A percentile compares a stretch with the other conserved stretches of the same genome.
phyloP scores from a whole-genome alignment of 2,329 filamentous ascomycete species.

The Hirsutella rhossiliensis region DNA sequence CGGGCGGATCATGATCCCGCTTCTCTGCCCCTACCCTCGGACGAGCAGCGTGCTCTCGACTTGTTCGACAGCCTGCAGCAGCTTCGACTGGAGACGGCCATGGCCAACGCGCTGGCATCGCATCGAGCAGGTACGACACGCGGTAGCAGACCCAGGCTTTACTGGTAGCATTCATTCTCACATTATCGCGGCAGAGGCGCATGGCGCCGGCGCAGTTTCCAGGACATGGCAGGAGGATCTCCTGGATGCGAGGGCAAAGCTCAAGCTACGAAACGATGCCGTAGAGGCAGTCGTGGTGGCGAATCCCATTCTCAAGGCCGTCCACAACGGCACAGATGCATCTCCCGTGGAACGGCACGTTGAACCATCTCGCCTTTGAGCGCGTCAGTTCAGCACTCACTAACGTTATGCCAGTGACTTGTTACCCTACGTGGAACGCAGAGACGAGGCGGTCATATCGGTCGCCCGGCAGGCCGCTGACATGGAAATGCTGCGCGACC shows the following conservation, averaged over 20 bases:
- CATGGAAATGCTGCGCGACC: constrained; percentile 35
- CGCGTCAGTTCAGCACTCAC: not conserved
- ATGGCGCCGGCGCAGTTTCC: constrained; percentile 35
- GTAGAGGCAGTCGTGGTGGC: constrained; percentile 57
- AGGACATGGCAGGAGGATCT: constrained; percentile 51
- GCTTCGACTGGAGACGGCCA: constrained; percentile 58
- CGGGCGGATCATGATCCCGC: constrained; percentile 22
- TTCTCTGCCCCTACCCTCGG: constrained; percentile 45
- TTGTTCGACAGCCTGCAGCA: constrained; percentile 63
- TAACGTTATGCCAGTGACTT: constrained; percentile 41
- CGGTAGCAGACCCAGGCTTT: not conserved
- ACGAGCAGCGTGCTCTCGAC: constrained; percentile 53
- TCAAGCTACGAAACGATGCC: constrained; percentile 57
- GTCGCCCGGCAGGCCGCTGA: constrained; percentile 47
- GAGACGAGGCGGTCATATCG: constrained; percentile 53
- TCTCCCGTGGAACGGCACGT: constrained; percentile 56
- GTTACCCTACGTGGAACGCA: constrained; percentile 50
- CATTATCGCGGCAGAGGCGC: constrained; percentile 9
- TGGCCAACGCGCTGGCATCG: constrained; percentile 41
- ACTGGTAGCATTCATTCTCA: not conserved
- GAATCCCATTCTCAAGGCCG: constrained; percentile 65
- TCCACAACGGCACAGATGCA: constrained; percentile 55
- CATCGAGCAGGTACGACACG: constrained; percentile 19
- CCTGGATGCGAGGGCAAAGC: constrained; percentile 57
- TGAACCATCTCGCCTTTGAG: too few relatives aligned